Conservation (phyloP, 176 grass and related monocot species). For the Olyra latifolia region DNA sequence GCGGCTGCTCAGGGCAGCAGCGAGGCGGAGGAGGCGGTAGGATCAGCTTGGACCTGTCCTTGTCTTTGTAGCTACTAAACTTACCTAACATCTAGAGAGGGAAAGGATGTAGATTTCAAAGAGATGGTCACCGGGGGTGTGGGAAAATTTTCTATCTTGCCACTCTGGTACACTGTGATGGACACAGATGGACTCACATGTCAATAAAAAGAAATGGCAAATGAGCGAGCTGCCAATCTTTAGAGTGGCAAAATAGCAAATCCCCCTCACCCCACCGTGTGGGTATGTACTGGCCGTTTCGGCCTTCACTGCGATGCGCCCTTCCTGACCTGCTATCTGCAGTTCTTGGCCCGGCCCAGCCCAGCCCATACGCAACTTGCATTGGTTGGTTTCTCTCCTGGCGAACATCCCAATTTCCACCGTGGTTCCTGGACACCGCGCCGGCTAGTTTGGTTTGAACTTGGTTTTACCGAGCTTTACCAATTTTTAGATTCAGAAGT, state of each 20-base stretch:
- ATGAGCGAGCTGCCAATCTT: too few relatives aligned
- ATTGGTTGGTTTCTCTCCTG: background rate
- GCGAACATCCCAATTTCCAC: background rate
- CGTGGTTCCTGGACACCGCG: background rate
- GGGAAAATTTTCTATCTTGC: too few relatives aligned
- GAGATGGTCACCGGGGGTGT: too few relatives aligned
- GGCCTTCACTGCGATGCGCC: background rate
- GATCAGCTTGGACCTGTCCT: conserved; percentile 44
- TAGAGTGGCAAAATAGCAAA: too few relatives aligned
- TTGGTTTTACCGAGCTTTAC: too few relatives aligned
- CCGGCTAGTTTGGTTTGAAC: background rate
- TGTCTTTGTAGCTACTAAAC: conserved; percentile 23
- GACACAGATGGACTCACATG: too few relatives aligned
- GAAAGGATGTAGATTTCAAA: background rate
- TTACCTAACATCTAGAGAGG: background rate
- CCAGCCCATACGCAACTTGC: background rate
- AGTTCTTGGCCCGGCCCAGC: background rate
- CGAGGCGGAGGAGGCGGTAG: background rate
- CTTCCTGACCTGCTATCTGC: background rate
- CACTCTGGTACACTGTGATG: too few relatives aligned
- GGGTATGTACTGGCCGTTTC: background rate
- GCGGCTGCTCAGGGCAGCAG: background rate
- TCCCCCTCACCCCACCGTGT: too few relatives aligned
- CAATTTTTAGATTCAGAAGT: too few relatives aligned
- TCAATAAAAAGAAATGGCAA: too few relatives aligned